Percentiles rank a stretch among this genome's conserved stretches.
These are phyloP conservation scores for Aspergillus pseudonomiae DNA, from an alignment of 2,329 filamentous ascomycete species.

Conservation along the genomic window DNA sequence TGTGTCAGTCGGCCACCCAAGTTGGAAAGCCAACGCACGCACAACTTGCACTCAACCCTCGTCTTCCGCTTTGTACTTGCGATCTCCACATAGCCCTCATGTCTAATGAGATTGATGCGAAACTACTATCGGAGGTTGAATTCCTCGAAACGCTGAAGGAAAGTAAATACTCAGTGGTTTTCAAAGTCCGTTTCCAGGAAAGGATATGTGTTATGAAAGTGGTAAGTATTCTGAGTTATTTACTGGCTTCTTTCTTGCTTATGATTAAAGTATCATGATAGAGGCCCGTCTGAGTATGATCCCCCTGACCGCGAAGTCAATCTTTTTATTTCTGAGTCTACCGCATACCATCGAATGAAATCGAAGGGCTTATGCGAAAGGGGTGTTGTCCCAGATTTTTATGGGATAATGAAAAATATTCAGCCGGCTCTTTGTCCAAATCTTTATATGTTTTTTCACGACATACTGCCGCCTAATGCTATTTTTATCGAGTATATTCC, in stretches of 20 bases:
- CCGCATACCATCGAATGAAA: background rate
- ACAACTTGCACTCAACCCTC: background rate
- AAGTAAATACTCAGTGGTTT: too few relatives aligned
- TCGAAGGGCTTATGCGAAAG: background rate
- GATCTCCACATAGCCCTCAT: background rate
- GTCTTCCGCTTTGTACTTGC: background rate
- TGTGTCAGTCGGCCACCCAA: background rate
- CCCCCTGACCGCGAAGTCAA: too few relatives aligned
- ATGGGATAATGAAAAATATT: constrained; percentile 19
- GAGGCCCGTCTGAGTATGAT: too few relatives aligned
- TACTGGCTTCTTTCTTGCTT: too few relatives aligned
- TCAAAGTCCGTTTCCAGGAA: too few relatives aligned
- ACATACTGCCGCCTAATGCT: constrained; percentile 20
- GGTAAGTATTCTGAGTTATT: too few relatives aligned
- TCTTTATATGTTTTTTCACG: constrained; percentile 19
- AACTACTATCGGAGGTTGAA: background rate
- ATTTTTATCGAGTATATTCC: constrained; percentile 23
- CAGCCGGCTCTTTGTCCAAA: constrained; percentile 11
- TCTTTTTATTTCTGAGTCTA: background rate
- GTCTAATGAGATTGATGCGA: background rate
- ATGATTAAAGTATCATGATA: too few relatives aligned
- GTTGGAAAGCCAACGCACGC: background rate
- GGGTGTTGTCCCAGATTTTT: constrained; percentile 21
- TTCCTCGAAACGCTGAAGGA: background rate
- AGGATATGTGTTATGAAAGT: too few relatives aligned